These are phyloP conservation scores for Trichoderma sp. DNA, from an alignment of 2,329 filamentous ascomycete genomes.

Conservation along the genomic window DNA sequence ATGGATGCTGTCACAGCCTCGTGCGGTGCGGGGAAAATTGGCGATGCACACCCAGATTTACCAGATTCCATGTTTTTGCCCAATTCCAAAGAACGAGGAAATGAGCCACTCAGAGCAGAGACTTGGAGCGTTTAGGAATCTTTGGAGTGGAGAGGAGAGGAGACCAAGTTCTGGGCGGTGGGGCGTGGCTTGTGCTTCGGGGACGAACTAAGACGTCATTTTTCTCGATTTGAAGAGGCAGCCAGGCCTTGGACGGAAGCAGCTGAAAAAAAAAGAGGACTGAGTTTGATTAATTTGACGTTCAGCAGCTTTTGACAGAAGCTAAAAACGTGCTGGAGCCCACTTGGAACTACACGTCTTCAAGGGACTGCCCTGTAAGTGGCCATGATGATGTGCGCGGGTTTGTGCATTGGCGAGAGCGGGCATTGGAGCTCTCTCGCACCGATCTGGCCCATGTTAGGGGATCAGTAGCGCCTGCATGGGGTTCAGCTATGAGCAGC, in stretches of 20 bases:
- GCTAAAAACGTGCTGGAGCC: neutral
- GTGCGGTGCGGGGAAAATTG: neutral
- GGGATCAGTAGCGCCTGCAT: neutral
- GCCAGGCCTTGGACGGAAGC: neutral
- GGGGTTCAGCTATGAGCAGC: neutral
- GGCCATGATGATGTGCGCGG: conserved; percentile 9
- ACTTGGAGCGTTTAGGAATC: conserved; percentile 3
- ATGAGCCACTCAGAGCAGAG: neutral
- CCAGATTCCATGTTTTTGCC: neutral
- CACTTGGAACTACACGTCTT: neutral
- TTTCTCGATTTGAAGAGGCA: neutral
- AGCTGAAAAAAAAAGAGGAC: neutral
- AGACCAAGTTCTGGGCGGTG: neutral
- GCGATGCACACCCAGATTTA: neutral
- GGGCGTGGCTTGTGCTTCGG: conserved; percentile 19
- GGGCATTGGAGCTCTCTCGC: neutral
- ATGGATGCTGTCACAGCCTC: neutral
- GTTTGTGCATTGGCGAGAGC: conserved; percentile 12
- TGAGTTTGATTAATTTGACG: neutral
- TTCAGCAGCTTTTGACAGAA: neutral
- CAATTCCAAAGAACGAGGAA: neutral
- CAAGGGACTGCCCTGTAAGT: neutral
- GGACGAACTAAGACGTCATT: conserved; percentile 15
- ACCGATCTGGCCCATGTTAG: conserved; percentile 2
- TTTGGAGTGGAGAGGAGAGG: conserved; percentile 5